Conservation (phyloP, 2,329 filamentous ascomycete genomes). For the Ceratocystis cubensis region DNA sequence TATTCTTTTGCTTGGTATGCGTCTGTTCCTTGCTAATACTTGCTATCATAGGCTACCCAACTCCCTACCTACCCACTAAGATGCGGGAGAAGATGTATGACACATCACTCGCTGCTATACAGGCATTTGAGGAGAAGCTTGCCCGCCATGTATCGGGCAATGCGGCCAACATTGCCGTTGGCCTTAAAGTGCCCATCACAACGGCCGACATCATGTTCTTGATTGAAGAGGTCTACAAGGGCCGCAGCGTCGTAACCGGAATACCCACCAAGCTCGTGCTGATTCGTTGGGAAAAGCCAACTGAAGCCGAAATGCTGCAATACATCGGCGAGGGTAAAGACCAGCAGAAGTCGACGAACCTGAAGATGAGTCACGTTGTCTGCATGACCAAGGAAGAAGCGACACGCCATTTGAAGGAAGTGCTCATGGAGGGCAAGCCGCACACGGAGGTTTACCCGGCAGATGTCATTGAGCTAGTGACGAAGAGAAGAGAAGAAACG, state of each 20-base stretch:
- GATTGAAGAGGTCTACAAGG: constrained; percentile 76
- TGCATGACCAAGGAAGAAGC: constrained; percentile 92
- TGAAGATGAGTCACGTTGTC: constrained; percentile 61
- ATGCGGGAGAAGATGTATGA: constrained; percentile 87
- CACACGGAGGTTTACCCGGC: constrained; percentile 63
- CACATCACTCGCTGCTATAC: constrained; percentile 60
- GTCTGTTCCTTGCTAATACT: constrained; percentile 11
- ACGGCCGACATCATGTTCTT: constrained; percentile 75
- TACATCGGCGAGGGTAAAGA: constrained; percentile 50
- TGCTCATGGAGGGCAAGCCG: constrained; percentile 56
- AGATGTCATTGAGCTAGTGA: constrained; percentile 54
- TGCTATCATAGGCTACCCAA: constrained; percentile 55
- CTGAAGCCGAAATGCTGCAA: constrained; percentile 40
- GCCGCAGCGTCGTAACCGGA: constrained; percentile 70
- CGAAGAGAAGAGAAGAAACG: constrained; percentile 55
- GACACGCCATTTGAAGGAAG: constrained; percentile 61
- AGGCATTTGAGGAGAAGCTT: constrained; percentile 67
- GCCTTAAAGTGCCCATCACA: constrained; percentile 67
- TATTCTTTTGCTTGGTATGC: not conserved
- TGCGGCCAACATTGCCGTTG: constrained; percentile 40
- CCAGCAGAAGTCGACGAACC: constrained; percentile 63
- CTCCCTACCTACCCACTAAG: constrained; percentile 71
- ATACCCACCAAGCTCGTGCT: constrained; percentile 67
- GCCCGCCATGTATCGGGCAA: constrained; percentile 33
- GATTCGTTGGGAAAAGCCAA: constrained; percentile 64